Base-by-base conservation (phyloP, 805 yeast species). In the Yamadazyma akitaensis region DNA sequence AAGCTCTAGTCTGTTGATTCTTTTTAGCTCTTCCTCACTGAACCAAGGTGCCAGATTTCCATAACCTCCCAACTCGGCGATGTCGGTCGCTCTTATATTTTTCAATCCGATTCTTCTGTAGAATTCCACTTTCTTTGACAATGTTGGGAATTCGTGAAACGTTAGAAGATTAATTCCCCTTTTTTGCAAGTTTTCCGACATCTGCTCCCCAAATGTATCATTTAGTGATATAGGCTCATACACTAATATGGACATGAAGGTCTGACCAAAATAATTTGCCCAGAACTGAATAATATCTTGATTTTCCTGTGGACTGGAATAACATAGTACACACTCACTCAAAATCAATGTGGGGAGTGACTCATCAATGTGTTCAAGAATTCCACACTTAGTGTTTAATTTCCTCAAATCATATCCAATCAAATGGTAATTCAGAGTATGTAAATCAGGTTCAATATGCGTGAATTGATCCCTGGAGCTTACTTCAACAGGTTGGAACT, bases 301-400 rank as follows among this genome's bases (percentile, higher is more conserved):
- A 19, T 84, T 75, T 18, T 75, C 76, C 11, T 65, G 66, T 1
- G 84, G 80, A 3, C 75, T 68, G 50, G 85, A 56, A 59, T 86
- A 86, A 58, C 95, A 87, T 31, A 87, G 65, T 31, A 88, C 88
- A 64, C 94, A 87, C 60, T 86, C 95, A 51, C 88, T 80, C 16
- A 86, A 59, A 2, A 87, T 62, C 13, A 87, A 56, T 0, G 94
- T 85, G 8, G 88, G 87, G 2, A 63, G 33, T 1, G 56, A 34
- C 9, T 55, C 43, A 49, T 73, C 68, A 30, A 76, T 49, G 16
- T 43, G 41, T 33, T 32, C 16, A 26, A 56, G 40, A 18, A 74
- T 46, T 2, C 53, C 39, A 16, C 37, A 10, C 11, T 18, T 18
- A 5, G 18, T 25, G 11, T 28, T 28, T 7, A 52, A 13, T 5